Percentiles rank a stretch among this genome's conserved stretches.
Conservation (phyloP, 768 basidiomycete species). For the Agaricus sinodeliciosus region DNA sequence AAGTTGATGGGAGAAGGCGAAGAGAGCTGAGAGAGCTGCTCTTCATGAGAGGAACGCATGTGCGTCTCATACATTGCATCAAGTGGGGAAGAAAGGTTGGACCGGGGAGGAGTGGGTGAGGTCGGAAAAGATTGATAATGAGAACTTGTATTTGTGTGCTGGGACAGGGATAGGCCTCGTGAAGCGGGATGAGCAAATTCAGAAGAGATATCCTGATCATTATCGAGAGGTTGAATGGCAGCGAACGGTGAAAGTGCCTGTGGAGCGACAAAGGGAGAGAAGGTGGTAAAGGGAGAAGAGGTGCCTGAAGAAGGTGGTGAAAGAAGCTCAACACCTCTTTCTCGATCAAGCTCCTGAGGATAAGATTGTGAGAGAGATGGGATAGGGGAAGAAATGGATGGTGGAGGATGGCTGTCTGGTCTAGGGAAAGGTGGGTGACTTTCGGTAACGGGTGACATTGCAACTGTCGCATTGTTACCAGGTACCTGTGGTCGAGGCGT, state of each 20-base stretch:
- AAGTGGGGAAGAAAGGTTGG: conserved; percentile 1
- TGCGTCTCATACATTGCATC: not conserved
- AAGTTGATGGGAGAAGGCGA: conserved; percentile 9
- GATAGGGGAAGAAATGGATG: conserved; percentile 17
- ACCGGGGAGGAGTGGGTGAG: not conserved
- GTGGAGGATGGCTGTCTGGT: not conserved
- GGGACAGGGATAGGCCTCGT: conserved; percentile 1
- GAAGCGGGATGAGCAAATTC: not conserved
- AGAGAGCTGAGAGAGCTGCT: not conserved
- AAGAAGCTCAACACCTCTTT: conserved; percentile 36
- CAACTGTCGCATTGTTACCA: not conserved
- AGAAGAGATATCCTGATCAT: not conserved
- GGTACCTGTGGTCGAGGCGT: not conserved
- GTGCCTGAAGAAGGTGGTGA: conserved; percentile 26
- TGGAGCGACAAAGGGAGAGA: conserved; percentile 9
- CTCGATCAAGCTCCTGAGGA: conserved; percentile 35
- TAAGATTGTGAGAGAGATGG: conserved; percentile 37
- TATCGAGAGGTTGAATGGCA: conserved; percentile 3
- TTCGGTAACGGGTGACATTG: conserved; percentile 6
- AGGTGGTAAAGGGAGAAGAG: conserved; percentile 10
- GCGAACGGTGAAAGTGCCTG: conserved; percentile 9
- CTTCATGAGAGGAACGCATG: not conserved
- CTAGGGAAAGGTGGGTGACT: conserved; percentile 10
- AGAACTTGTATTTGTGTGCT: conserved; percentile 1
- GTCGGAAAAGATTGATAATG: conserved; percentile 2